Conservation (phyloP, 1,139 yeast species). For the Zygoascus hellenicus region DNA sequence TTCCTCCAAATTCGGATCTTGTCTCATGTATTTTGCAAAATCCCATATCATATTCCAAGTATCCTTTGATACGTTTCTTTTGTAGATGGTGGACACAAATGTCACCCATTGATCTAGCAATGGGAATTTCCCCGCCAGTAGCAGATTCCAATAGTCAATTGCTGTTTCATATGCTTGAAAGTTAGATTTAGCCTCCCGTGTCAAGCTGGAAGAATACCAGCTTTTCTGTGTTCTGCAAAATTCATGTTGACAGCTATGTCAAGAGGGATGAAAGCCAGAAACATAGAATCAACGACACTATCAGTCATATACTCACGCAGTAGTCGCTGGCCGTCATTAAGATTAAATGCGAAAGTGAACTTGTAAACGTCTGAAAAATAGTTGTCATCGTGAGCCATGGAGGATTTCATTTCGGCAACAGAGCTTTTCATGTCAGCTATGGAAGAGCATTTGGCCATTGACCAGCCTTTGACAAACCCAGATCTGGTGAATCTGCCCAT, state of each 20-base stretch:
- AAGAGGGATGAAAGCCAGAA: too few species aligned
- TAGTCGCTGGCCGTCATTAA: conserved; percentile 57
- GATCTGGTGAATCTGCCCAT: conserved; percentile 53
- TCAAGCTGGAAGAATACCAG: neutral
- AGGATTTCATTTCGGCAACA: conserved; percentile 37
- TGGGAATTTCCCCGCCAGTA: conserved; percentile 41
- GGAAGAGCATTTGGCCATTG: conserved; percentile 30
- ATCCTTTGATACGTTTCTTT: conserved; percentile 55
- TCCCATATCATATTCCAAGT: conserved; percentile 80
- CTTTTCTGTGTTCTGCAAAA: too few species aligned
- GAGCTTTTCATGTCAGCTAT: conserved; percentile 48
- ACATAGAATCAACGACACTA: too few species aligned
- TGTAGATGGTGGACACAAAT: conserved; percentile 40
- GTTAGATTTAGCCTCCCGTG: neutral
- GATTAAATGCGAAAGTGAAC: conserved; percentile 62
- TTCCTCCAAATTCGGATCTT: conserved; percentile 46
- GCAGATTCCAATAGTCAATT: conserved; percentile 68
- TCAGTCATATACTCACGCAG: conserved; percentile 33
- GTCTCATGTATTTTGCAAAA: conserved; percentile 50
- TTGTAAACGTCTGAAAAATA: conserved; percentile 57
- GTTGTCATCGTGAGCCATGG: conserved; percentile 35
- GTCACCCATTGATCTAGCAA: conserved; percentile 47
- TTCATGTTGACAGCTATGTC: too few species aligned
- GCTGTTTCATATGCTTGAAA: conserved; percentile 49
- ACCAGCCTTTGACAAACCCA: conserved; percentile 57